A percentile compares a stretch with the other conserved stretches of the same genome.
Evolutionary conservation across 441 rosid genomes (phyloP).

Genomic region (Gossypium schwendimanii): DNA sequence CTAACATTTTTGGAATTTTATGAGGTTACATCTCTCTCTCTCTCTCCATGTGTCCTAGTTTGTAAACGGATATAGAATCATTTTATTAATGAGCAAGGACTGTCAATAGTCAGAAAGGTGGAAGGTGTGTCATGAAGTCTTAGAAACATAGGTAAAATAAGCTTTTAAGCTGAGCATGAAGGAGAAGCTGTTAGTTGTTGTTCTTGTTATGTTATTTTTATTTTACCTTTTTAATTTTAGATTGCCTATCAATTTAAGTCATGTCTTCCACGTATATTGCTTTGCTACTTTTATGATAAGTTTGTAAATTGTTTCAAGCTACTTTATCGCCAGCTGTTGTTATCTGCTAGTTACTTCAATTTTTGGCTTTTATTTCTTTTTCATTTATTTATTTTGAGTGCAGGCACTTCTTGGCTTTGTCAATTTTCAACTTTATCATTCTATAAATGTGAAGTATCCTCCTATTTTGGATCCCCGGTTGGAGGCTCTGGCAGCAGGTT

Average conservation of each 20-base stretch:
- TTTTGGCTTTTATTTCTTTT: neutral
- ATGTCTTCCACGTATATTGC: neutral
- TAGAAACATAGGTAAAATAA: neutral
- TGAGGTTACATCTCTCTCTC: conserved; percentile 40
- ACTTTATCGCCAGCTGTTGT: neutral
- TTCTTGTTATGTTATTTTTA: neutral
- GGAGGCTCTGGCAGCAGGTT: conserved; percentile 91
- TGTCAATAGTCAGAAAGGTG: neutral
- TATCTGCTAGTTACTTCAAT: neutral
- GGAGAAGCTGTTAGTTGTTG: neutral
- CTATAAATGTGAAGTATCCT: conserved; percentile 71
- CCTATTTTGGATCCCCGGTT: conserved; percentile 80
- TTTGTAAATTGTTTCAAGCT: neutral
- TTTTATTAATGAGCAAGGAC: neutral
- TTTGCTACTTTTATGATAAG: neutral
- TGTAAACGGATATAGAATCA: neutral
- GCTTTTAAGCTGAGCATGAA: neutral
- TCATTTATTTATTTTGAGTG: conserved; percentile 19
- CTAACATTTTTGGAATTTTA: conserved; percentile 85
- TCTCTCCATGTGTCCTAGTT: neutral
- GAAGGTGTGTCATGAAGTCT: neutral
- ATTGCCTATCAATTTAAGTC: neutral
- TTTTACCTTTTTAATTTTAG: neutral
- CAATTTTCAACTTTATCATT: conserved; percentile 75
- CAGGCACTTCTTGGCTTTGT: conserved; percentile 85